These are phyloP conservation scores for Pugionium dolabratum DNA, from an alignment of 345 rosid species.

Conservation along the genomic window DNA sequence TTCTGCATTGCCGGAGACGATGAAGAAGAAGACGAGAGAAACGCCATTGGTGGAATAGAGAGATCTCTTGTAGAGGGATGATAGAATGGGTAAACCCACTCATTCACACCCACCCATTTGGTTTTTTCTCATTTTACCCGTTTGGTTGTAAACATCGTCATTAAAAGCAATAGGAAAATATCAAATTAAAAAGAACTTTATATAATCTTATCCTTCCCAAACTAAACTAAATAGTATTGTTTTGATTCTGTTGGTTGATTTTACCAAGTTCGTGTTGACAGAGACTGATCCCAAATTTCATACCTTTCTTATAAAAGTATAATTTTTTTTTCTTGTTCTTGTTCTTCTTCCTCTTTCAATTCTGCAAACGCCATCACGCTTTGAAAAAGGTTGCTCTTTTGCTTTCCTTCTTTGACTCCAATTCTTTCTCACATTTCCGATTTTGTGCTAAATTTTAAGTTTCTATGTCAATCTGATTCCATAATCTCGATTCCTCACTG, in stretches of 20 bases:
- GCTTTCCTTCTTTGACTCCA: constrained; percentile 20
- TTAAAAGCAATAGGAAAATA: neutral
- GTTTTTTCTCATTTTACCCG: too few species aligned
- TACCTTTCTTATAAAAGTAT: neutral
- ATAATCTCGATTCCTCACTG: constrained; percentile 34
- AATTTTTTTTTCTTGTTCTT: neutral
- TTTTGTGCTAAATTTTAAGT: neutral
- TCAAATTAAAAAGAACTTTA: neutral
- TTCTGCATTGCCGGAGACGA: constrained; percentile 51
- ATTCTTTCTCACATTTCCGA: constrained; percentile 1
- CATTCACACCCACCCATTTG: too few species aligned
- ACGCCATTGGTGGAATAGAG: constrained; percentile 34
- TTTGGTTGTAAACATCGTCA: too few species aligned
- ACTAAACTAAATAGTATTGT: neutral
- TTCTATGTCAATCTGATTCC: constrained; percentile 34
- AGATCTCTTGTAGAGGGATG: neutral
- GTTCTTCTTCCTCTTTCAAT: constrained; percentile 12
- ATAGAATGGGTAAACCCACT: too few species aligned
- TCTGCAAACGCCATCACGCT: constrained; percentile 31
- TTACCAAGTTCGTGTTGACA: constrained; percentile 31
- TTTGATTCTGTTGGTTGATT: constrained; percentile 23
- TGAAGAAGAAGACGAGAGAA: constrained; percentile 28
- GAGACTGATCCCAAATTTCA: neutral
- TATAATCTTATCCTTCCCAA: constrained; percentile 26
- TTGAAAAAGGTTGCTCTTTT: constrained; percentile 28